Evolutionary conservation across 257 asterid genomes (phyloP), one percentile per base, ranked within the genome.

Genomic region (Primulina eburnea): DNA sequence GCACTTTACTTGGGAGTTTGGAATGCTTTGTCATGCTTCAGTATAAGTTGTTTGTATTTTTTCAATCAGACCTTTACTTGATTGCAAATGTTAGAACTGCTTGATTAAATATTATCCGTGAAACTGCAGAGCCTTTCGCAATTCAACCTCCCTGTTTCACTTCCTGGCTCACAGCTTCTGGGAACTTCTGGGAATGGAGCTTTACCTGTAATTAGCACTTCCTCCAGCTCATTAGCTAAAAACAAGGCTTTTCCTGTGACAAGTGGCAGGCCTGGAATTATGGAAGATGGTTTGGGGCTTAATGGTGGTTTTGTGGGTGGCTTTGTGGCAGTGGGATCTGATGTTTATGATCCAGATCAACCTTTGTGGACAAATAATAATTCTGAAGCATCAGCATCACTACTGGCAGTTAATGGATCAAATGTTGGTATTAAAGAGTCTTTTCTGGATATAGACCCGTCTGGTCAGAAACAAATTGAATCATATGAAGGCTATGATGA

Each of bases 321-420:
- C 76, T 81, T 93, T 78, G 67, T 76, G 70, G 81, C 79, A 33
- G 95, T 77, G 67, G 86, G 84, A 20, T 77, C 97, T 62, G 99
- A 94, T 79, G 74, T 89, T 52, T 94, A 94, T 73, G 99, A 94
- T 80, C 99, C 99, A 63, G 99, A 94, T 78, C 99, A 94, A 81
- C 99, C 99, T 79, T 73, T 89, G 67, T 92, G 95, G 97, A 68
- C 92, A 67, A 84, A 81, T 83, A 85, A 82, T 78, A 81, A 81
- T 75, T 77, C 87, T 20, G 87, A 85, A 80, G 82, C 92, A 65
- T 84, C 97, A 61, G 75, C 57, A 16, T 50, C 89, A 56, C 82
- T 83, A 47, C 76, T 65, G 62, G 80, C 77, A 69, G 76, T 81
- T 55, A 83, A 83, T 77, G 81, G 84, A 69, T 74, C 89, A 59